Conservation (phyloP, 345 rosid genomes). For the Syzygium oleosum region DNA sequence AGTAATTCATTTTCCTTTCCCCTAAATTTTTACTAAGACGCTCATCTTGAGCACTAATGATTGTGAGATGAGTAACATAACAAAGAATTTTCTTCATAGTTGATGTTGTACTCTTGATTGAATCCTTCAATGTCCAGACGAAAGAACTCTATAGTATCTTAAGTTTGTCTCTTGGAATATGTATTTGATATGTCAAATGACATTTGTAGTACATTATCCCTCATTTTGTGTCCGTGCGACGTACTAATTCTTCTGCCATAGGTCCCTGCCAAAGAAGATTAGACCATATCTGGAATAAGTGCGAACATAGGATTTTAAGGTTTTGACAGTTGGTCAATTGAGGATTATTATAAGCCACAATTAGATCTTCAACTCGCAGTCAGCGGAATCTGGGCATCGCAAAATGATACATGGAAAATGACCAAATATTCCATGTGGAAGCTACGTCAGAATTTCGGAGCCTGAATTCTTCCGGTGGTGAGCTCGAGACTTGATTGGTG, state of each 20-base stretch:
- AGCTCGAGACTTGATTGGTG: not conserved
- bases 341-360: not conserved
- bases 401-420: not conserved
- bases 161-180: not conserved
- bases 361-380: not conserved
- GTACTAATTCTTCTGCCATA: not conserved
- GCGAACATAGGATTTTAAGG: not conserved
- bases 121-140: not conserved
- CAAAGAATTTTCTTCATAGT: not conserved
- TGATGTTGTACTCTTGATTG: not conserved
- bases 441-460: not conserved
- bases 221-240: not conserved
- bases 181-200: not conserved
- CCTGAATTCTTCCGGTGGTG: not conserved
- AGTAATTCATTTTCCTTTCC: not conserved
- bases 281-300: not conserved
- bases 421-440: not conserved
- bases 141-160: not conserved
- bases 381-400: accelerated
- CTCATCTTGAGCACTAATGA: not conserved
- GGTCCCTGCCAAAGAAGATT: not conserved
- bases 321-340: not conserved
- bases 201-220: not conserved
- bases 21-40: not conserved
- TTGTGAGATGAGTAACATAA: not conserved